phyloP scores from a whole-genome alignment of 768 basidiomycete species.

The Macrolepiota fuliginosa region DNA sequence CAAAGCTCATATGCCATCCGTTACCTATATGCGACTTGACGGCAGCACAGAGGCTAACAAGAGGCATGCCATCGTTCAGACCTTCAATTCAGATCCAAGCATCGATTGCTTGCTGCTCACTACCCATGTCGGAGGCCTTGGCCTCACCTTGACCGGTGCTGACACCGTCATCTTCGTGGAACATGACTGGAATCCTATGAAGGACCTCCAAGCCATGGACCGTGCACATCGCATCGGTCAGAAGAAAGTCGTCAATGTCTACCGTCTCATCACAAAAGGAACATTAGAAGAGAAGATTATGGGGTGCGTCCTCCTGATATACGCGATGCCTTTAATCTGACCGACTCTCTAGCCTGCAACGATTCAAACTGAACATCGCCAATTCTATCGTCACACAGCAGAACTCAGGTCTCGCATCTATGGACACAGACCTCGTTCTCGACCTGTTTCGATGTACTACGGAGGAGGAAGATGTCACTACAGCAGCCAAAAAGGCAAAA shows the following conservation, averaged over 20 bases:
- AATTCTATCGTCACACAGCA: conserved; percentile 97
- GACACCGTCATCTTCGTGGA: conserved; percentile 99
- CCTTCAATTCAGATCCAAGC: conserved; percentile 96
- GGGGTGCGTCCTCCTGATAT: conserved; percentile 61
- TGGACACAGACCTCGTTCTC: conserved; percentile 96
- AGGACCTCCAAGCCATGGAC: conserved; percentile 99
- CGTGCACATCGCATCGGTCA: conserved; percentile 97
- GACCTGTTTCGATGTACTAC: conserved; percentile 88
- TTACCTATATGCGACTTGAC: conserved; percentile 98
- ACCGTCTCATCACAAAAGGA: conserved; percentile 94
- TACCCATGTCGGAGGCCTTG: conserved; percentile 95
- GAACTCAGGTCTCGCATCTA: conserved; percentile 88
- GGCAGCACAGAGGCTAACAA: conserved; percentile 90
- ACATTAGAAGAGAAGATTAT: conserved; percentile 99
- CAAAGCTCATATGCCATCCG: conserved; percentile 87
- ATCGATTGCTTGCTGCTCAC: conserved; percentile 96
- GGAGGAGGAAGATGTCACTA: conserved; percentile 67
- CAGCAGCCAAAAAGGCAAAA: conserved; percentile 52
- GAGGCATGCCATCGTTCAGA: conserved; percentile 96
- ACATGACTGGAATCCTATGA: conserved; percentile 99
- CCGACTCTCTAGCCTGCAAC: conserved; percentile 69
- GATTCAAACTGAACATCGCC: conserved; percentile 98
- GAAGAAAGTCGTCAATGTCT: conserved; percentile 99
- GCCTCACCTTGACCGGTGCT: conserved; percentile 94
- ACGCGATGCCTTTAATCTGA: not conserved